Percentiles rank a stretch among this genome's conserved stretches.
Evolutionary conservation across 2,329 filamentous ascomycete genomes (phyloP).

Genomic region (Apiospora marii): DNA sequence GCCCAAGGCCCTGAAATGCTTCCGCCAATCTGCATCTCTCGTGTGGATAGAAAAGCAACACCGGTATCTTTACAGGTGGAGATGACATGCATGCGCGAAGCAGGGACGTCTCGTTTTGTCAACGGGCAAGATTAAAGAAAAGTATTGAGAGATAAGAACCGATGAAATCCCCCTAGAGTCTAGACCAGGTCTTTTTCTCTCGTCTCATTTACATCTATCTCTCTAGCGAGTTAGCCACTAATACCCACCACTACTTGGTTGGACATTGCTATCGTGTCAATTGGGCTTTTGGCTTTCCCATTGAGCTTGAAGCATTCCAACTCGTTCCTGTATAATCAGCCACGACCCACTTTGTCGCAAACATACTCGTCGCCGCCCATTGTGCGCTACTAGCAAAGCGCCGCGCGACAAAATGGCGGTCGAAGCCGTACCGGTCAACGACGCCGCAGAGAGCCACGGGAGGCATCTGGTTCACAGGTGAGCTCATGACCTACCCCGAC

Average conservation of each 20-base stretch:
- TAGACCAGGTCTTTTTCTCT: background rate
- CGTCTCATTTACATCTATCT: background rate
- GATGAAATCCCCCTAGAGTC: background rate
- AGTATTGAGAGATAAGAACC: background rate
- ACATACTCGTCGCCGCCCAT: background rate
- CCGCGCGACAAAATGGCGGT: background rate
- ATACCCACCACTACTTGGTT: no score
- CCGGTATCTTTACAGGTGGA: background rate
- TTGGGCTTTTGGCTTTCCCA: background rate
- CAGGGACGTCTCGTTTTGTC: background rate
- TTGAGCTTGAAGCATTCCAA: background rate
- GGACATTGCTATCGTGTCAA: background rate
- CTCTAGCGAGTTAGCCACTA: background rate
- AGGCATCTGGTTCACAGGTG: constrained; percentile 22
- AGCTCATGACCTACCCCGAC: background rate
- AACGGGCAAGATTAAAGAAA: background rate
- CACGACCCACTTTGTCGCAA: background rate
- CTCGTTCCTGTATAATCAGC: background rate
- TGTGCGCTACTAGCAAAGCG: background rate
- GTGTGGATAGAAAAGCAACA: background rate
- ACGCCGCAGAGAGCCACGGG: background rate
- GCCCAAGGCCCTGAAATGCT: no score
- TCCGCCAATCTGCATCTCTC: constrained; percentile 6
- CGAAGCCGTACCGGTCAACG: constrained; percentile 10
- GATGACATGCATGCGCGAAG: background rate